Evolutionary conservation across 176 grass and related monocot genomes (phyloP).

Genomic region (Ananas comosus): DNA sequence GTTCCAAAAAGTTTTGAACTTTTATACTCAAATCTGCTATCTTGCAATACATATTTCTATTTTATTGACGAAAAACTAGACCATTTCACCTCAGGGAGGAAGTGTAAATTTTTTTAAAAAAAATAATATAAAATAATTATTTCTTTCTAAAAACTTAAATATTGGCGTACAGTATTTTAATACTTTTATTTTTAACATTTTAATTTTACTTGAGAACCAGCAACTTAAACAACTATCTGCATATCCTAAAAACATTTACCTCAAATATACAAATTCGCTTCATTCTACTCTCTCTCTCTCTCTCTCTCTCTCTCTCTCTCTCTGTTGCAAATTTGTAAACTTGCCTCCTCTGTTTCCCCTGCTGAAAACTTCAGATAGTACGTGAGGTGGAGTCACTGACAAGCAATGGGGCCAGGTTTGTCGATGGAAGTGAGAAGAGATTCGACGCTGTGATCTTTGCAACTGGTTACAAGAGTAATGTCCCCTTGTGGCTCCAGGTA

Average conservation of each 20-base stretch:
- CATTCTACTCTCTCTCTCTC: neutral
- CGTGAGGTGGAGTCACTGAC: slow-evolving; percentile 62
- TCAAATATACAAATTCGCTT: neutral
- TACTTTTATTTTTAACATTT: too few relatives aligned
- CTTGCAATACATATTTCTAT: too few relatives aligned
- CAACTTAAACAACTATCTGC: too few relatives aligned
- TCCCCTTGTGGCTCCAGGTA: slow-evolving; percentile 88
- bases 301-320: slow-evolving; percentile 8
- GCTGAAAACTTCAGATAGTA: slow-evolving; percentile 52
- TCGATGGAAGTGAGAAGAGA: slow-evolving; percentile 60
- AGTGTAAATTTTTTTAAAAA: too few relatives aligned
- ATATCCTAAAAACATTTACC: neutral
- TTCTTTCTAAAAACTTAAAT: too few relatives aligned
- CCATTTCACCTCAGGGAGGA: too few relatives aligned
- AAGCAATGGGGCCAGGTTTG: slow-evolving; percentile 48
- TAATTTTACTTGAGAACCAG: too few relatives aligned
- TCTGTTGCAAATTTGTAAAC: slow-evolving; percentile 7
- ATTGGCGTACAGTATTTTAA: too few relatives aligned
- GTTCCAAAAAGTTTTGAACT: too few relatives aligned
- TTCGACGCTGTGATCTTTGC: slow-evolving; percentile 88
- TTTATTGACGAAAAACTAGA: too few relatives aligned
- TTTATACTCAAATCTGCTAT: too few relatives aligned
- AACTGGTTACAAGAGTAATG: slow-evolving; percentile 93
- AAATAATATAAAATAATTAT: too few relatives aligned
- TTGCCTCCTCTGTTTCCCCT: slow-evolving; percentile 12